phyloP scores from a whole-genome alignment of 2,329 filamentous ascomycete species.

The Colletotrichum sp. region DNA sequence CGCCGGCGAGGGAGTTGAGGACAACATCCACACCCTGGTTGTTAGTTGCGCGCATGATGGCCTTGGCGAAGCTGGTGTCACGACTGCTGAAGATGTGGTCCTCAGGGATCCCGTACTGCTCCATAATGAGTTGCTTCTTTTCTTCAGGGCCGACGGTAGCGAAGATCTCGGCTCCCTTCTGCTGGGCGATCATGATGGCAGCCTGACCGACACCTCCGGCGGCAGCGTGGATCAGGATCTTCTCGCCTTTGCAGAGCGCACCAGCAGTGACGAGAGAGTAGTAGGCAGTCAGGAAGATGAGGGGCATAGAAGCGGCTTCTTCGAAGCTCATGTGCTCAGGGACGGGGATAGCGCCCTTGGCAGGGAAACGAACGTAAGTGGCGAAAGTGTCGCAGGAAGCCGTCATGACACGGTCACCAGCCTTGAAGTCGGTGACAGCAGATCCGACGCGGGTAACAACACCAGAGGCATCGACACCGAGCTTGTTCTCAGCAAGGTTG shows the following conservation, averaged over 20 bases:
- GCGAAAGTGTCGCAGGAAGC: constrained; percentile 25
- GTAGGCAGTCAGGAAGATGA: constrained; percentile 32
- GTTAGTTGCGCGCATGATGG: constrained; percentile 30
- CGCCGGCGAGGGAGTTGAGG: constrained; percentile 48
- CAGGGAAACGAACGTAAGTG: constrained; percentile 24
- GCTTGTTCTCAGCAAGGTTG: constrained; percentile 22
- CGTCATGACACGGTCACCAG: constrained; percentile 33
- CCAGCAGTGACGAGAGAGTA: constrained; percentile 30
- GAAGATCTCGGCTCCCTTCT: constrained; percentile 45
- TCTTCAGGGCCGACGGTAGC: constrained; percentile 38
- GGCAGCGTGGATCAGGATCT: constrained; percentile 44
- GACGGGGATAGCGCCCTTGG: constrained; percentile 35
- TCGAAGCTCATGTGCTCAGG: constrained; percentile 41
- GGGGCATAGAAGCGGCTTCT: constrained; percentile 36
- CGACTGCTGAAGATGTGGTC: constrained; percentile 32
- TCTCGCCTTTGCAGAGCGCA: constrained; percentile 40
- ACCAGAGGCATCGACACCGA: constrained; percentile 38
- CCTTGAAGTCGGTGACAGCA: constrained; percentile 29
- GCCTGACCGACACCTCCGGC: constrained; percentile 44
- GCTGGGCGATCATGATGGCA: constrained; percentile 41
- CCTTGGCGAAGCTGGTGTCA: constrained; percentile 32
- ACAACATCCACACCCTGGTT: constrained; percentile 39
- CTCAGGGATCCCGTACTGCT: constrained; percentile 29
- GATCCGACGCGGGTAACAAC: constrained; percentile 35
- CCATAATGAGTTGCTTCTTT: constrained; percentile 34